Base-by-base conservation (phyloP, 768 basidiomycete species). In the Calocybe cyanea region DNA sequence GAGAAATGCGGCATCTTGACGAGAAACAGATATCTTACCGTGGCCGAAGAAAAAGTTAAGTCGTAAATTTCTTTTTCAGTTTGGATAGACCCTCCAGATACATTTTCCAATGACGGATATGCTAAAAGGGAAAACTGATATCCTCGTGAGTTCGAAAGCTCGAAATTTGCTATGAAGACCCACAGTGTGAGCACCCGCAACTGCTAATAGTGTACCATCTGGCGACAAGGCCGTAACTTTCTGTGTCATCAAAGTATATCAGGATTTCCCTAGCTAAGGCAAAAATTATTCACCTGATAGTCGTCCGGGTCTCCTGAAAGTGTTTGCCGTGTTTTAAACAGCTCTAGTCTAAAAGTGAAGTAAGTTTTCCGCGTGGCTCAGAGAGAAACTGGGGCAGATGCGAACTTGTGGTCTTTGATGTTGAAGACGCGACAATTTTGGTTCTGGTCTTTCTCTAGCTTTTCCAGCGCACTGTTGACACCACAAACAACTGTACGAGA, bases 161-260 rank as follows among this genome's bases (percentile, higher is more conserved):
- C 31, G 25, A 51, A 36, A 23, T 60, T 38, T 33, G 49, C 32
- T 18, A 41, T 25, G 61, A 10, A 32, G 55, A 75, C 25, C 51
- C 57, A 92, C 89, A 58, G 83, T 76, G 56, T 80, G 80, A 49
- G 77, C 76, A 3, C 92, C 91, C 18, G 83, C 90, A 28, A 83
- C 78, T 3, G 81, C 85, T 4, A 95, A 60, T 32, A 85, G 62
- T 19, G 66, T 71, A 18, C 77, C 75, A 54, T 84, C 73, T 5
- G 83, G 82, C 32, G 92, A 92, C 45, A 97, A 68, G 1, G 80
- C 76, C 1, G 92, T 93, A 18, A 93, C 84, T 82, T 90, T 94
- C 94, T 96, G 60, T 43, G n/a, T 31, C 24, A n/a, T 39, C 19
- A 34, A 40, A 54, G 11, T 28, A 6, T 28, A 28, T 28, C 25